Conservation (phyloP, 805 yeast species). For the Zygosaccharomyces pseudorouxii region DNA sequence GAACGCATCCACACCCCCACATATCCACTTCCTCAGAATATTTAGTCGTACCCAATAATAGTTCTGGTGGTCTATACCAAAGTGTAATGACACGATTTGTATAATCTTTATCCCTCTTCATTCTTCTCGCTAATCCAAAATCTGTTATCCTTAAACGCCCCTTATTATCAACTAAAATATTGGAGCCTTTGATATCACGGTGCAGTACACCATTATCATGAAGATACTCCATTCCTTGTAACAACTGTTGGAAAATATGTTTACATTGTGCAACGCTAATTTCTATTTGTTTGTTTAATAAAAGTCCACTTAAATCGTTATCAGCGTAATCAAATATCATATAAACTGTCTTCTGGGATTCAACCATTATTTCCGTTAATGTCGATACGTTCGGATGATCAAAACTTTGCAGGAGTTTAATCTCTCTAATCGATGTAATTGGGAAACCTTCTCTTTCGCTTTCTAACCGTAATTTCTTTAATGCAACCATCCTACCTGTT, state of each 20-base stretch:
- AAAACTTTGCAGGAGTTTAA: conserved; percentile 70
- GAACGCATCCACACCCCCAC: conserved; percentile 95
- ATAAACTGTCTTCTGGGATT: conserved; percentile 53
- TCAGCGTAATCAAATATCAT: conserved; percentile 94
- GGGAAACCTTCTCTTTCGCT: conserved; percentile 93
- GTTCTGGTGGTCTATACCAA: conserved; percentile 97
- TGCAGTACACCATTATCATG: conserved; percentile 68
- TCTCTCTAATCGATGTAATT: conserved; percentile 90
- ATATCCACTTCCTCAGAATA: conserved; percentile 90
- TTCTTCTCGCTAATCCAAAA: conserved; percentile 74
- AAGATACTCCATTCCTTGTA: conserved; percentile 64
- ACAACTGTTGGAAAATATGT: conserved; percentile 57
- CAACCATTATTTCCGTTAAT: conserved; percentile 85
- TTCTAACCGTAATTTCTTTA: conserved; percentile 80
- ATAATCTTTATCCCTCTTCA: conserved; percentile 65
- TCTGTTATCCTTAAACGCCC: conserved; percentile 73
- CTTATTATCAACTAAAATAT: conserved; percentile 56
- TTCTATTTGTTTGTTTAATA: conserved; percentile 66
- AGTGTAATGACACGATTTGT: conserved; percentile 93
- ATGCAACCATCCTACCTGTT: conserved; percentile 73
- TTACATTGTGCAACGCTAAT: conserved; percentile 63
- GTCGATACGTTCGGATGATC: conserved; percentile 80
- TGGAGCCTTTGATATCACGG: conserved; percentile 79
- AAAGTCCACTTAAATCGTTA: conserved; percentile 85
- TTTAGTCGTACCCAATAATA: conserved; percentile 82